A percentile compares a stretch with the other conserved stretches of the same genome.
phyloP scores from a whole-genome alignment of 352 stramenopile species.

The Phytophthora sansomeana region DNA sequence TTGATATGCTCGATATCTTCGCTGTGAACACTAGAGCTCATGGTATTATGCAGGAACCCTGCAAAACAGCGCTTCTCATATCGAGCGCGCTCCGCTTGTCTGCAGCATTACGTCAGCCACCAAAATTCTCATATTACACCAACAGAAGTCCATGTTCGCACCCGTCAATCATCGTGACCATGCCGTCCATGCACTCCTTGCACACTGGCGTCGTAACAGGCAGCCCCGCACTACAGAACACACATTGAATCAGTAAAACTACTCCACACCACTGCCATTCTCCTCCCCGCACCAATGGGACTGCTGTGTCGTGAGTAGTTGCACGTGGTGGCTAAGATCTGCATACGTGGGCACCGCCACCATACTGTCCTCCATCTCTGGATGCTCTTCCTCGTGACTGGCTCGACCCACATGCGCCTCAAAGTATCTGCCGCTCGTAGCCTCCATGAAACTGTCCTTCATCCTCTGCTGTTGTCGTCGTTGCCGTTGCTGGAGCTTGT shows the following conservation, averaged over 20 bases:
- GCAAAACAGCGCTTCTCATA: slow-evolving; percentile 77
- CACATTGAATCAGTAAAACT: neutral
- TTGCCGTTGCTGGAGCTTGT: slow-evolving; percentile 34
- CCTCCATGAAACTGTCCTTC: slow-evolving; percentile 34
- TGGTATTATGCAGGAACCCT: slow-evolving; percentile 64
- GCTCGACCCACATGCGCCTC: slow-evolving; percentile 30
- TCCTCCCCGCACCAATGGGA: slow-evolving; percentile 64
- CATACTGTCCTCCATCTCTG: slow-evolving; percentile 63
- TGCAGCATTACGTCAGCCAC: slow-evolving; percentile 13
- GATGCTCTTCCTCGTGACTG: slow-evolving; percentile 28
- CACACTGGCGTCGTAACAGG: slow-evolving; percentile 73
- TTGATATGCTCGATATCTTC: slow-evolving; percentile 74
- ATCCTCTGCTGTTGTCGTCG: slow-evolving; percentile 39
- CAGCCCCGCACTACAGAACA: slow-evolving; percentile 50
- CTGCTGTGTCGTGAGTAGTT: slow-evolving; percentile 73
- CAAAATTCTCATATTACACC: no score
- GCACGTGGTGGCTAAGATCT: slow-evolving; percentile 77
- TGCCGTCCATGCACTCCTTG: slow-evolving; percentile 79
- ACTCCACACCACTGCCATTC: neutral
- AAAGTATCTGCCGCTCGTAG: slow-evolving; percentile 20
- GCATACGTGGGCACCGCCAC: slow-evolving; percentile 72
- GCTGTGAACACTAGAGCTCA: slow-evolving; percentile 48
- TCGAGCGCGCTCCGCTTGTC: slow-evolving; percentile 71
- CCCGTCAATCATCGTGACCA: slow-evolving; percentile 79
- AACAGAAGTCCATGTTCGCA: slow-evolving; percentile 15